These are phyloP conservation scores for Phylloporus sp. DNA, from an alignment of 768 basidiomycete species.

Conservation along the genomic window DNA sequence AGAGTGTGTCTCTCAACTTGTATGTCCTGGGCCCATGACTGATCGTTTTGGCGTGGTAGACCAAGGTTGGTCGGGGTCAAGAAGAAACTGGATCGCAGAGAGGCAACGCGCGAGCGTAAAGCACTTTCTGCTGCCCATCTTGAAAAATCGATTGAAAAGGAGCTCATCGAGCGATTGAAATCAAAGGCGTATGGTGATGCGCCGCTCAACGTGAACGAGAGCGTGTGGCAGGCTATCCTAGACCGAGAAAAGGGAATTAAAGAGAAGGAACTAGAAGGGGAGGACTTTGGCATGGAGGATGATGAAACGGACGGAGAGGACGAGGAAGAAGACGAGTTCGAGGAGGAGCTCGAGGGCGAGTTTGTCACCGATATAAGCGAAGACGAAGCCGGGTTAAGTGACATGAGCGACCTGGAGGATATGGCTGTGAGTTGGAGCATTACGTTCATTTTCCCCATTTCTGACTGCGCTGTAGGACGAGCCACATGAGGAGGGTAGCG, in stretches of 20 bases:
- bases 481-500: constrained; percentile 40
- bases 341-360: constrained; percentile 50
- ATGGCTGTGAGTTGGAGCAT: constrained; percentile 44
- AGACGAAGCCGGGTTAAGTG: constrained; percentile 40
- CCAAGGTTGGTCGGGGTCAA: constrained; percentile 93
- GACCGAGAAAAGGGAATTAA: constrained; percentile 65
- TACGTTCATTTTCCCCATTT: background rate
- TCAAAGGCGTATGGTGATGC: constrained; percentile 97
- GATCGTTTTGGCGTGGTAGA: constrained; percentile 37
- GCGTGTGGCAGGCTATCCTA: constrained; percentile 89
- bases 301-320: constrained; percentile 56
- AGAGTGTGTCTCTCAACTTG: constrained; percentile 52
- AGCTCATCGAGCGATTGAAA: constrained; percentile 92
- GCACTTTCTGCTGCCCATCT: constrained; percentile 94
- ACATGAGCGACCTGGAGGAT: constrained; percentile 65
- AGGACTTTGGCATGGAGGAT: constrained; percentile 43
- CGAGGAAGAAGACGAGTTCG: constrained; percentile 47
- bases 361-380: constrained; percentile 56
- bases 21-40: background rate
- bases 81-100: constrained; percentile 94
- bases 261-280: constrained; percentile 41
- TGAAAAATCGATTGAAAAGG: constrained; percentile 93
- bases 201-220: constrained; percentile 97
- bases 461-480: constrained; percentile 33
- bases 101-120: constrained; percentile 90